Base-by-base conservation (phyloP, 192 early-diverging fungal genomes). In the Umbelopsis ramanniana region DNA sequence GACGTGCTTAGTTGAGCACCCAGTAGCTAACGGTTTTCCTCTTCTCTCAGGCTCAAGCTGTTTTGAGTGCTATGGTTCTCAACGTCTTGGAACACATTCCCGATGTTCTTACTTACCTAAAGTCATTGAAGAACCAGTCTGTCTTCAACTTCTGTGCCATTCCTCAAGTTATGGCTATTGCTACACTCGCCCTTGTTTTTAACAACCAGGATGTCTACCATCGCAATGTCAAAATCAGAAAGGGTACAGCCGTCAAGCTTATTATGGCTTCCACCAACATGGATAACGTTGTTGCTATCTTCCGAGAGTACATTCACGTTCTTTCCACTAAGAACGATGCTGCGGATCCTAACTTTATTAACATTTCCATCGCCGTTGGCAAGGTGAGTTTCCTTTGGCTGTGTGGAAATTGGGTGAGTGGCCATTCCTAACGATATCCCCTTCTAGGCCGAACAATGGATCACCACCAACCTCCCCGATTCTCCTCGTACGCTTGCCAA, bases 111-210 rank as follows among this genome's bases (percentile, higher is more conserved):
- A 92, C 90, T 50, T 99, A 98, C 78, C 83, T 99, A 79, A 79
- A 79, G 52, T 75, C 84, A 55, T 84, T 99, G 60, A 75, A 83
- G 55, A 91, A 98, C 69, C 90, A 88, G 24, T 88, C 90, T 2
- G 89, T 96, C 47, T 95, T 98, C 80, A 91, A 89, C 73, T 98
- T 98, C 78, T 94, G 93, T 75, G 98, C 98, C 15, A 99, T 99
- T 69, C 98, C 98, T n/a, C 97, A 99, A 86, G 91, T 97, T 19
- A 98, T 98, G 98, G 98, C 98, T 14, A 94, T 99, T 74, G 91
- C 98, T 29, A 93, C 96, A 2, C 79, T 99, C 21, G 84, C 88
- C 26, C 70, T 94, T 60, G 91, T 96, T 63, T 97, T 93, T 79
- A 93, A 96, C 82, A 97, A 97, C 80, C 78, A 89, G 50, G 79